phyloP scores from a whole-genome alignment of 2,329 filamentous ascomycete species.

The Fusarium illudens region DNA sequence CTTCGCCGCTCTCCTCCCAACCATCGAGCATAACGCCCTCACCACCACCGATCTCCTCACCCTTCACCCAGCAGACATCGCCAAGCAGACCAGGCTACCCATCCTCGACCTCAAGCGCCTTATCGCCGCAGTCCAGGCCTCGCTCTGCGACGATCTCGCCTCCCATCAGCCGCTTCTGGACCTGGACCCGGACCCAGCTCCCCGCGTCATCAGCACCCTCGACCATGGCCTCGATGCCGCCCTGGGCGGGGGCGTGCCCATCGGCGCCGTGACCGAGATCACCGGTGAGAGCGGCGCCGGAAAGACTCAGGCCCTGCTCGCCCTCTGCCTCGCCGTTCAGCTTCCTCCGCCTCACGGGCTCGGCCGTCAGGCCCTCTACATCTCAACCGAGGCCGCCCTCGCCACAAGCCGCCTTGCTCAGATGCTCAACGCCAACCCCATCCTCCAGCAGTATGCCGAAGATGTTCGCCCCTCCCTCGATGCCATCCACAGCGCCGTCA shows the following conservation, averaged over 20 bases:
- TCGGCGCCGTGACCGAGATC: slow-evolving; percentile 85
- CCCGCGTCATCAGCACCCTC: slow-evolving; percentile 75
- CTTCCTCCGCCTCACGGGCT: slow-evolving; percentile 78
- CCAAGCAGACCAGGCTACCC: slow-evolving; percentile 84
- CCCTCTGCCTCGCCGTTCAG: slow-evolving; percentile 84
- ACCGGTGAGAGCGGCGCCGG: slow-evolving; percentile 93
- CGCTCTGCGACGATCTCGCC: slow-evolving; percentile 70
- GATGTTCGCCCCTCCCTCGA: slow-evolving; percentile 69
- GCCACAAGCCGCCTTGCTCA: slow-evolving; percentile 84
- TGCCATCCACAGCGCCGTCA: slow-evolving; percentile 80
- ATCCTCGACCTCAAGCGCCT: slow-evolving; percentile 81
- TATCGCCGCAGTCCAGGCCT: slow-evolving; percentile 70
- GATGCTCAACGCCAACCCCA: slow-evolving; percentile 74
- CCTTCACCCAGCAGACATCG: slow-evolving; percentile 82
- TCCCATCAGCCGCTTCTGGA: slow-evolving; percentile 38
- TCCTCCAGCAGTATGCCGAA: slow-evolving; percentile 54
- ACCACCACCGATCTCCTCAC: slow-evolving; percentile 86
- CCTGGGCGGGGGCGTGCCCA: slow-evolving; percentile 81
- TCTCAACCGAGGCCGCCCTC: slow-evolving; percentile 89
- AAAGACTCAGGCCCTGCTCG: slow-evolving; percentile 93
- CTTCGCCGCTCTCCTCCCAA: slow-evolving; percentile 78
- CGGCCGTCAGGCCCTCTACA: slow-evolving; percentile 81
- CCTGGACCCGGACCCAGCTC: slow-evolving; percentile 1
- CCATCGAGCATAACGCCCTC: slow-evolving; percentile 79
- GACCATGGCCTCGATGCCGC: slow-evolving; percentile 74